These are phyloP conservation scores for Sutorius australiensis DNA, from an alignment of 768 basidiomycete genomes.

Conservation along the genomic window DNA sequence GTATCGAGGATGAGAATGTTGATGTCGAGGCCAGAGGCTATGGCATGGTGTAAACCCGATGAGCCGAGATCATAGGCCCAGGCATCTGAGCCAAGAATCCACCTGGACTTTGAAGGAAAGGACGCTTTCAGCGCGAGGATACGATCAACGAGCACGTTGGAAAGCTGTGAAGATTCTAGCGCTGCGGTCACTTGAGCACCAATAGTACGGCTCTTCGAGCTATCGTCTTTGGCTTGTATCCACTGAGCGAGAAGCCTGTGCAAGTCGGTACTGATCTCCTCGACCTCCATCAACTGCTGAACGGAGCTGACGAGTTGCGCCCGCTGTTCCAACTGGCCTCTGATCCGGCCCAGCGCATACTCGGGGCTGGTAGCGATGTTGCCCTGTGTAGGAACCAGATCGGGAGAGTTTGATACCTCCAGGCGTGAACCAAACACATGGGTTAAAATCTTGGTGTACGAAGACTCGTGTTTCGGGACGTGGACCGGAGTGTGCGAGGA, in stretches of 20 bases:
- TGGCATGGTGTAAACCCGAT: constrained; percentile 91
- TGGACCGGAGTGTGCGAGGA: constrained; percentile 34
- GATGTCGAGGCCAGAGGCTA: constrained; percentile 86
- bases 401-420: constrained; percentile 82
- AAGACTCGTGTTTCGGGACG: constrained; percentile 85
- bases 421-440: constrained; percentile 78
- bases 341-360: constrained; percentile 88
- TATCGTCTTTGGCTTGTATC: constrained; percentile 73
- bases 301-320: constrained; percentile 60
- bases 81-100: constrained; percentile 98
- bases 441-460: constrained; percentile 85
- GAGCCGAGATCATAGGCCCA: constrained; percentile 98
- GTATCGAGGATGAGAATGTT: constrained; percentile 97
- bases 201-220: constrained; percentile 52
- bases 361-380: constrained; percentile 85
- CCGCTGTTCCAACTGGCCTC: constrained; percentile 77
- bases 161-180: constrained; percentile 41
- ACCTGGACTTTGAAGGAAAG: constrained; percentile 70
- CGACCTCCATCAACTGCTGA: constrained; percentile 57
- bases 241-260: constrained; percentile 77
- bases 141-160: constrained; percentile 46
- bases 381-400: constrained; percentile 65
- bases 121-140: constrained; percentile 59
- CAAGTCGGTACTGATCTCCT: constrained; percentile 47
- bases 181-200: constrained; percentile 53